phyloP scores from a whole-genome alignment of 2,329 filamentous ascomycete genomes.

The Ophiocordyceps sinensis region DNA sequence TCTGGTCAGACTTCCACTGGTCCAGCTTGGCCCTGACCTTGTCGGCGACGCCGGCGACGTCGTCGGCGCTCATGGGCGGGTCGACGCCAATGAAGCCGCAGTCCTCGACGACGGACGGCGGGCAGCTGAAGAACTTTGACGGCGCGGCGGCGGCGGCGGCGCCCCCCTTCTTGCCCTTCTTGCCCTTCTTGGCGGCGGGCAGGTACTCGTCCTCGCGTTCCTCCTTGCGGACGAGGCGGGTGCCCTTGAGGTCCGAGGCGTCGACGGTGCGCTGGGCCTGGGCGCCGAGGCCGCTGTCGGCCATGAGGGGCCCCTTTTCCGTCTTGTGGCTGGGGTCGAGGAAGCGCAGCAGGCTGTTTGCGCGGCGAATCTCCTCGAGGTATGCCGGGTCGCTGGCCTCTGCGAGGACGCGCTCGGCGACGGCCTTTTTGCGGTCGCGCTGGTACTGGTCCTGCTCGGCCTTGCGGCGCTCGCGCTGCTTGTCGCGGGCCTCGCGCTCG shows the following conservation, averaged over 20 bases:
- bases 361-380: slow-evolving; percentile 80
- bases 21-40: slow-evolving; percentile 87
- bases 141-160: slow-evolving; percentile 31
- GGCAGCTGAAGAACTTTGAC: slow-evolving; percentile 60
- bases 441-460: slow-evolving; percentile 63
- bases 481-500: slow-evolving; percentile 70
- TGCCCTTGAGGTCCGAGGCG: slow-evolving; percentile 71
- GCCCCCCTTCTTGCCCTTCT: slow-evolving; percentile 58
- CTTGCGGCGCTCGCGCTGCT: slow-evolving; percentile 62
- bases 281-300: slow-evolving; percentile 61
- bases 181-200: slow-evolving; percentile 69
- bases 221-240: slow-evolving; percentile 71
- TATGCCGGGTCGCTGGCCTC: slow-evolving; percentile 80
- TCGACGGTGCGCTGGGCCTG: slow-evolving; percentile 74
- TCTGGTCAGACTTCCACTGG: slow-evolving; percentile 84
- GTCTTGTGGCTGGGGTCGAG: slow-evolving; percentile 63
- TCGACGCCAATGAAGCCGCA: slow-evolving; percentile 73
- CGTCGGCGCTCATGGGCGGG: slow-evolving; percentile 72
- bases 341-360: slow-evolving; percentile 76
- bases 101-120: slow-evolving; percentile 83
- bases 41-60: slow-evolving; percentile 66
- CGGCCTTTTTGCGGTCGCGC: slow-evolving; percentile 60
- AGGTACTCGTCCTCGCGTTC: slow-evolving; percentile 81
- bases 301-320: slow-evolving; percentile 52
- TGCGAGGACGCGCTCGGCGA: slow-evolving; percentile 61